Percentiles rank a stretch among this genome's conserved stretches.
phyloP scores from a whole-genome alignment of 306 rosid species.

The Sesbania bispinosa region DNA sequence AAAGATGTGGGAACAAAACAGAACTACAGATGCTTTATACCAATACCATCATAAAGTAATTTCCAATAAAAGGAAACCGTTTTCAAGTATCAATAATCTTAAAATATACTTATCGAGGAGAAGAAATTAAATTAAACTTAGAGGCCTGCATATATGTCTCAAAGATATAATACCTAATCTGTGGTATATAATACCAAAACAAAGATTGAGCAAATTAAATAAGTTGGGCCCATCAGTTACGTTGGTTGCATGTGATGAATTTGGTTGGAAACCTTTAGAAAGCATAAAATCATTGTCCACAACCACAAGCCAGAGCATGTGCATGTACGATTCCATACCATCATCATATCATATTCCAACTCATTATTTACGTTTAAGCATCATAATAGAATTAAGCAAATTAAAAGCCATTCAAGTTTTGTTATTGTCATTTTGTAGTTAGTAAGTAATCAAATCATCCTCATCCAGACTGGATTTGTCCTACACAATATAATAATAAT shows the following conservation, averaged over 20 bases:
- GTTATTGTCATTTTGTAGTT: background rate
- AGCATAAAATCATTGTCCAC: constrained; percentile 21
- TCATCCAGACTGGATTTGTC: constrained; percentile 22
- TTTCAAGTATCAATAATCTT: no score
- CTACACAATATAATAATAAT: background rate
- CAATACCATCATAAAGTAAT: no score
- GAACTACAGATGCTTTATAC: no score
- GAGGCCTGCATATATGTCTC: no score
- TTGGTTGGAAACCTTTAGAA: background rate
- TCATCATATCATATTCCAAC: constrained; percentile 12
- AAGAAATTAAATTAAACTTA: no score
- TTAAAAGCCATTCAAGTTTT: background rate
- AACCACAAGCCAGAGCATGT: constrained; percentile 20
- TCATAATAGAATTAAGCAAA: constrained; percentile 1
- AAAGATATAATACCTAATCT: constrained; percentile 29
- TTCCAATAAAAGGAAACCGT: no score
- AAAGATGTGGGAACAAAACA: no score
- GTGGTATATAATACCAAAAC: background rate
- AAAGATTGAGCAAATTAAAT: background rate
- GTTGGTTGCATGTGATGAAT: constrained; percentile 37
- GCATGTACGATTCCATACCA: background rate
- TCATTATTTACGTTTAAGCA: background rate
- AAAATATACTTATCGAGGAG: no score
- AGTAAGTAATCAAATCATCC: constrained; percentile 3
- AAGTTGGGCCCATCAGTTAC: constrained; percentile 14